These are phyloP conservation scores for Fusarium camptoceras DNA, from an alignment of 2,329 filamentous ascomycete genomes.

Conservation along the genomic window DNA sequence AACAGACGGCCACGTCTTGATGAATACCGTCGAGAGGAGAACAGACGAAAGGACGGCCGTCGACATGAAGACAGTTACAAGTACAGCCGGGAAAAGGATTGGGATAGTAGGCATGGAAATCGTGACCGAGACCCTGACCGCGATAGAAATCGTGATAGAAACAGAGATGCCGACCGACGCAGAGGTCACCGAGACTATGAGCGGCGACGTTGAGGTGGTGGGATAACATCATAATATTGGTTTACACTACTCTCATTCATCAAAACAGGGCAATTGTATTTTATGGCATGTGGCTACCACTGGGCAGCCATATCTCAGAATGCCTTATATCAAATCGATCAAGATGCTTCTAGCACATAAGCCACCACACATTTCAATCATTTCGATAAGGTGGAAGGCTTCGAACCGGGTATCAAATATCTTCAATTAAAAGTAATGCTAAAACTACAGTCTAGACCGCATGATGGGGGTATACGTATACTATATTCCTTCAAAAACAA, in stretches of 20 bases:
- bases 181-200: conserved; percentile 42
- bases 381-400: neutral
- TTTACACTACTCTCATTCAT: neutral
- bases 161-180: conserved; percentile 39
- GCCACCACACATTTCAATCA: neutral
- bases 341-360: neutral
- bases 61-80: conserved; percentile 61
- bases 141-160: conserved; percentile 23
- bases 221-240: neutral
- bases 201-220: conserved; percentile 36
- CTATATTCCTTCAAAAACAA: conserved; percentile 17
- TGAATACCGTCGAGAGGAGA: conserved; percentile 61
- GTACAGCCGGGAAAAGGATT: conserved; percentile 54
- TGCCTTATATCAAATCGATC: conserved; percentile 19
- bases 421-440: conserved; percentile 32
- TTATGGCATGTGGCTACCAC: neutral
- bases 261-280: conserved; percentile 1
- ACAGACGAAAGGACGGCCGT: conserved; percentile 58
- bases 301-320: neutral
- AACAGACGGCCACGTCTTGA: conserved; percentile 58
- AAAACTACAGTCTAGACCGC: conserved; percentile 24
- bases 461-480: conserved; percentile 29
- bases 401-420: neutral
- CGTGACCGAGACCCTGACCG: conserved; percentile 34
- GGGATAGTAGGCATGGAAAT: conserved; percentile 53